Base-by-base conservation (phyloP, 495 filamentous ascomycete species). In the Penicillium alfredii region DNA sequence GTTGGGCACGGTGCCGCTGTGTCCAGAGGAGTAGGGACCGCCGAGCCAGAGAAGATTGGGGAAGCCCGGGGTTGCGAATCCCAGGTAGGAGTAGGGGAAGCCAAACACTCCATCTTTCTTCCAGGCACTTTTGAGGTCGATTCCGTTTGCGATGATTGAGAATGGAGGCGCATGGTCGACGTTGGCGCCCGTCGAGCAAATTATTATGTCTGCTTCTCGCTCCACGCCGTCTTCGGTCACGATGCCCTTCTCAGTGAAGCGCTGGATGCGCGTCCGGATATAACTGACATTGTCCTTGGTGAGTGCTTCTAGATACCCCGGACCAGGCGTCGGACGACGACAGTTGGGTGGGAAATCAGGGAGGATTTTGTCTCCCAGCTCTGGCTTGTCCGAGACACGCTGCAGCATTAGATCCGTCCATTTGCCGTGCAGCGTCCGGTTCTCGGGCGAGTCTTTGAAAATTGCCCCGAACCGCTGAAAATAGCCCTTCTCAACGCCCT, bases 151-250 rank as follows among this genome's bases (percentile, higher is more conserved):
- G 31, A 60, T 52, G 49, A 84, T 71, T 6, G 73, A 63, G 48
- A 83, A 85, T 0, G 73, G 74, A 0, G 77, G 75, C 1, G 71
- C 68, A 39, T 77, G 66, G 36, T 76, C 66, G 10, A 63, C 58
- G 47, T 84, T 78, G 16, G 77, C 77, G 7, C 82, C 81, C 0
- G 81, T 87, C 9, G 81, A 73, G 53, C 82, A 87, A 51, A 85
- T 76, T 2, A 80, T 61, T 16, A 71, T 72, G 40, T 82, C 80
- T 1, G 77, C 68, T 11, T 69, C 55, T 14, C 72, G 50, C 24
- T 68, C 56, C 0, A 41, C 41, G 20, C 77, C 77, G 42, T 77
- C 74, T 10, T 52, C 54, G 0, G 76, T 76, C 20, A 72, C 55
- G 40, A 82, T 73, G 4, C 75, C 76, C 1, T 58, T 76, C 18